Conservation (phyloP, 164 flowering plant species). For the Umbilicus rupestris region DNA sequence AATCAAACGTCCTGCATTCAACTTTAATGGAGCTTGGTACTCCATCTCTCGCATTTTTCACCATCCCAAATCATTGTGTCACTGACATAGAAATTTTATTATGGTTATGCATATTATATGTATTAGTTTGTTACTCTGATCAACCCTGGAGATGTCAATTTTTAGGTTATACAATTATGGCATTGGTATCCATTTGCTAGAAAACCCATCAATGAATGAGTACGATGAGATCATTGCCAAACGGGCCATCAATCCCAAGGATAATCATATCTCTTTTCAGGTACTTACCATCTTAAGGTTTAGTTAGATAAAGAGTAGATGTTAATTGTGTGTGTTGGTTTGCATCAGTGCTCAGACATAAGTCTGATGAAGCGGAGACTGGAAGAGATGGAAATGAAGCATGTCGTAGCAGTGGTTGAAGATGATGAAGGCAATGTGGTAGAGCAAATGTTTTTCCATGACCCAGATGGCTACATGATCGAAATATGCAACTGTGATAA, state of each 20-base stretch:
- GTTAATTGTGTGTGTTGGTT: background rate
- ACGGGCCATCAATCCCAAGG: constrained; percentile 57
- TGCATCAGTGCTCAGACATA: constrained; percentile 40
- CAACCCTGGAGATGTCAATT: background rate
- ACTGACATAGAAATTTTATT: background rate
- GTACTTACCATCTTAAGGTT: no score
- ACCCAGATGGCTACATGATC: constrained; percentile 82
- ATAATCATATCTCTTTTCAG: constrained; percentile 72
- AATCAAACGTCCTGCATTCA: constrained; percentile 70
- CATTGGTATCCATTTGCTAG: constrained; percentile 61
- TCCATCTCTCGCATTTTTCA: background rate
- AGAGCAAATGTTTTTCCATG: constrained; percentile 79
- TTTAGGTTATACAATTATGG: constrained; percentile 63
- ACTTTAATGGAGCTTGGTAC: constrained; percentile 68
- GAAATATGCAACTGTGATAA: constrained; percentile 82
- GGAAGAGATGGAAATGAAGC: constrained; percentile 49
- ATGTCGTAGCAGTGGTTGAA: constrained; percentile 52
- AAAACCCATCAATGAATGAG: constrained; percentile 25
- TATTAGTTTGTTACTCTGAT: no score
- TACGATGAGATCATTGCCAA: constrained; percentile 15
- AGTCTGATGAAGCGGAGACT: constrained; percentile 41
- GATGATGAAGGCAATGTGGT: constrained; percentile 52
- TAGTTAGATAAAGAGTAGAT: no score
- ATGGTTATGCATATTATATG: background rate
- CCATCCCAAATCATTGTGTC: background rate